A percentile compares a stretch with the other conserved stretches of the same genome.
Conservation (phyloP, 345 rosid genomes). For the Xanthoceras sorbifolium region DNA sequence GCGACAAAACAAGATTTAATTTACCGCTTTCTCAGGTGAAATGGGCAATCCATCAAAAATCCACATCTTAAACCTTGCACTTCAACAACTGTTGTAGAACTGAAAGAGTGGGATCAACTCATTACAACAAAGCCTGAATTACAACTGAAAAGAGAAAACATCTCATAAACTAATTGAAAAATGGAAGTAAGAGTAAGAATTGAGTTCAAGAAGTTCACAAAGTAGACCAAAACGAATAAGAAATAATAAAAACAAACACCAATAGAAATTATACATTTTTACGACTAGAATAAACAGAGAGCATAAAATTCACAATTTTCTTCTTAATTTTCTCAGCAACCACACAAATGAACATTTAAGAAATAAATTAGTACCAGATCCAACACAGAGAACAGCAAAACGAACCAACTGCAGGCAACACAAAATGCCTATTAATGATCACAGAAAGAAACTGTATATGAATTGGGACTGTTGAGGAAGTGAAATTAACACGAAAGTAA, state of each 20-base stretch:
- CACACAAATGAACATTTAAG: background rate
- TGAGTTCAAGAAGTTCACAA: background rate
- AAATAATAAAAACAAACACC: background rate
- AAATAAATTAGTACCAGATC: conserved; percentile 19
- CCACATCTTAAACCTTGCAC: conserved; percentile 56
- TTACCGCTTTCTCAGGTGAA: conserved; percentile 80
- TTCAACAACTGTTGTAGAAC: conserved; percentile 16
- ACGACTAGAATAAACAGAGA: background rate
- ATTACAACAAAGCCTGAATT: conserved; percentile 15
- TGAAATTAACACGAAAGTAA: conserved; percentile 1
- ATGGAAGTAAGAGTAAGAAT: background rate
- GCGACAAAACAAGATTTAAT: conserved; percentile 23
- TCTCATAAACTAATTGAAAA: background rate
- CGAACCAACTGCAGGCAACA: background rate
- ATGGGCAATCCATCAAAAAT: conserved; percentile 90
- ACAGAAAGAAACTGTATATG: background rate
- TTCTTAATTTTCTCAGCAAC: conserved; percentile 5
- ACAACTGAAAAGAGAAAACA: conserved; percentile 12
- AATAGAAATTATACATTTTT: background rate
- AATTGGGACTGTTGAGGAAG: background rate
- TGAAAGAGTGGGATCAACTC: conserved; percentile 9
- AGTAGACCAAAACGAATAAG: background rate
- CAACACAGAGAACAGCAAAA: conserved; percentile 5
- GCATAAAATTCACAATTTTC: background rate
- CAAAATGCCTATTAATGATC: background rate